Evolutionary conservation across 2,329 filamentous ascomycete species (phyloP).

Genomic region (Sporothrix dimorphospora): DNA sequence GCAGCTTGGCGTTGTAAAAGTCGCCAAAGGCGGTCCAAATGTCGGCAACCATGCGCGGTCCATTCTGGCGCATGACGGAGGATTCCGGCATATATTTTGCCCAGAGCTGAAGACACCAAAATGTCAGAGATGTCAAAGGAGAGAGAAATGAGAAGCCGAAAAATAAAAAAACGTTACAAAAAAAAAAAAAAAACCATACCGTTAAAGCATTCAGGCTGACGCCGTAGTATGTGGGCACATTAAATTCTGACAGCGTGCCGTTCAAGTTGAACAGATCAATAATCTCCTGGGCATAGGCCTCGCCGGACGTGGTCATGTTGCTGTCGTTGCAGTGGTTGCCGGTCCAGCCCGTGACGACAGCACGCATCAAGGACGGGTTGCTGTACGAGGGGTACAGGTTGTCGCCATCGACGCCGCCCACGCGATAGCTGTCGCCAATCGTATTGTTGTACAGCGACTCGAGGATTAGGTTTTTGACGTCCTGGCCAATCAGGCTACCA

Average conservation of each 20-base stretch:
- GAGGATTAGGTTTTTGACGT: slow-evolving; percentile 50
- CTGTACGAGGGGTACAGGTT: slow-evolving; percentile 59
- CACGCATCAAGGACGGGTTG: slow-evolving; percentile 58
- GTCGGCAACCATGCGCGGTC: slow-evolving; percentile 53
- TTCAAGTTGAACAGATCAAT: slow-evolving; percentile 59
- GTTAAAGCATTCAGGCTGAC: slow-evolving; percentile 63
- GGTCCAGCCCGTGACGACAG: slow-evolving; percentile 62
- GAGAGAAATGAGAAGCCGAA: background rate
- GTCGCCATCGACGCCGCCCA: slow-evolving; percentile 61
- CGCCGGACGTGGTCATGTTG: slow-evolving; percentile 63
- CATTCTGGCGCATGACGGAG: slow-evolving; percentile 58
- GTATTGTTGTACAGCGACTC: slow-evolving; percentile 59
- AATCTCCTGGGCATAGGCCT: slow-evolving; percentile 58
- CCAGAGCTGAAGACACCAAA: slow-evolving; percentile 46
- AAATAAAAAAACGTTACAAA: background rate
- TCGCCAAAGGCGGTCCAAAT: slow-evolving; percentile 52
- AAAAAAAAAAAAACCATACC: background rate
- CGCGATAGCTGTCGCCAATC: slow-evolving; percentile 63
- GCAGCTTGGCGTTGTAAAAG: slow-evolving; percentile 62
- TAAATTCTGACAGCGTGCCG: slow-evolving; percentile 64
- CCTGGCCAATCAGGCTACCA: slow-evolving; percentile 46
- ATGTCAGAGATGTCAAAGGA: background rate
- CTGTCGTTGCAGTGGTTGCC: slow-evolving; percentile 56
- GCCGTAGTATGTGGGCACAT: slow-evolving; percentile 64
- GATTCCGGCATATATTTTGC: slow-evolving; percentile 58